Evolutionary conservation across 2,329 filamentous ascomycete genomes (phyloP), one percentile per base, ranked within the genome.

Genomic region (Fusarium oxysporum): DNA sequence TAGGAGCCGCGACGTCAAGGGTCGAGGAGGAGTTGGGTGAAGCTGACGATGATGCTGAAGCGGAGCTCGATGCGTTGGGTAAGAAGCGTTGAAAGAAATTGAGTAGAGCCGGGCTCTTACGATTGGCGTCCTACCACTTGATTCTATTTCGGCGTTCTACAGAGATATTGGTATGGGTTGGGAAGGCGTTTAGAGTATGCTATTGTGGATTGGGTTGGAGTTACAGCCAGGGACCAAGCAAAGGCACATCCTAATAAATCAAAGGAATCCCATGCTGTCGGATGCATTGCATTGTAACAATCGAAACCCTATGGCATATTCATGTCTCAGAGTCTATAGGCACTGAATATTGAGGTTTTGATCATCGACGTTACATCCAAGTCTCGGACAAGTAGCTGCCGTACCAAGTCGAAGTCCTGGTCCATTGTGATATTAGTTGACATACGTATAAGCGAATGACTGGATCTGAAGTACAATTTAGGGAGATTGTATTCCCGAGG

Each of bases 11-110:
- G 44, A 77, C 51, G 19, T 68, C 63, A 58, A 80, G 74, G 48
- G 83, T 81, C 11, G 86, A 88, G 73, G 85, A 88, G 80, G 87
- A 87, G 71, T 71, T 88, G 55, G 86, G 85, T 8, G 86, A 86
- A 75, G 86, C 80, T 5, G 87, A 88, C 71, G 86, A 89, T 75
- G 86, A 88, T 77, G 80, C 78, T 32, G 78, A 85, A 75, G 84
- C 79, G 5, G 79, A 84, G 76, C 78, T 79, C n/a, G 82, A 84
- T 78, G 80, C 81, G 7, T 45, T 83, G 65, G 81, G 81, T 30
- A 83, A 80, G 78, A 83, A 80, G 72, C 79, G 79, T 58, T 82
- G 70, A 82, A 43, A 30, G 44, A 25, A 37, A 21, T 44, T 21
- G 25, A 28, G n/a, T 21, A 37, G 21, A 21, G 11, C 16, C 21